phyloP scores from a whole-genome alignment of 208 protist genomes.

The Strigomonas culicis region DNA sequence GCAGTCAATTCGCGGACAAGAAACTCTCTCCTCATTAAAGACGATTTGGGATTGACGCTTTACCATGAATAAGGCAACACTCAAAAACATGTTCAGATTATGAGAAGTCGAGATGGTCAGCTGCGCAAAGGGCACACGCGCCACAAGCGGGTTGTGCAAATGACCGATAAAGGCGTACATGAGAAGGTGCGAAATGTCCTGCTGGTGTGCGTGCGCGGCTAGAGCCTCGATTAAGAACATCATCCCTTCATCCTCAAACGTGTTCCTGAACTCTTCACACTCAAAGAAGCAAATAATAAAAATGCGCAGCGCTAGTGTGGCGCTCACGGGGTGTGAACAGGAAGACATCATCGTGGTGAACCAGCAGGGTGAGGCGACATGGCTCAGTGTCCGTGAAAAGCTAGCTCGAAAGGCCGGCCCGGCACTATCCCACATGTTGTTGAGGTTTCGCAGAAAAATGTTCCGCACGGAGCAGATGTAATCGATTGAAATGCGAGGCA shows the following conservation, averaged over 20 bases:
- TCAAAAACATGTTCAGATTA: background rate
- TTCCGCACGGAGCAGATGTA: background rate
- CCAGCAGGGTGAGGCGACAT: constrained; percentile 47
- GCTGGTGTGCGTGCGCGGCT: constrained; percentile 44
- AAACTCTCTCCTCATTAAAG: constrained; percentile 1
- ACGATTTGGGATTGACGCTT: constrained; percentile 7
- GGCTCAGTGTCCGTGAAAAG: constrained; percentile 23
- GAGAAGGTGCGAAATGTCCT: constrained; percentile 42
- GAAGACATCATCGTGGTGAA: constrained; percentile 36
- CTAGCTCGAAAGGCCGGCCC: constrained; percentile 11
- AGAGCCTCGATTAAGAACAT: constrained; percentile 32
- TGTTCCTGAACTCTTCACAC: constrained; percentile 31
- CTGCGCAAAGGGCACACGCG: background rate
- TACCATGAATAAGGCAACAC: background rate
- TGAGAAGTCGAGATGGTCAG: background rate
- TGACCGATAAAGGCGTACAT: constrained; percentile 41
- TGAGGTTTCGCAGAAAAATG: constrained; percentile 26
- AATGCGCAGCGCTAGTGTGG: constrained; percentile 39
- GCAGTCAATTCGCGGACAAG: background rate
- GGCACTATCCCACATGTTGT: constrained; percentile 30
- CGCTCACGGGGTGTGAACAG: constrained; percentile 47
- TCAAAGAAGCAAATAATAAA: constrained; percentile 51
- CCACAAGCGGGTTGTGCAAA: constrained; percentile 1
- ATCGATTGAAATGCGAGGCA: background rate
- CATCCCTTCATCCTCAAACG: constrained; percentile 12